phyloP scores from a whole-genome alignment of 352 stramenopile species.

The Phytophthora cactorum region DNA sequence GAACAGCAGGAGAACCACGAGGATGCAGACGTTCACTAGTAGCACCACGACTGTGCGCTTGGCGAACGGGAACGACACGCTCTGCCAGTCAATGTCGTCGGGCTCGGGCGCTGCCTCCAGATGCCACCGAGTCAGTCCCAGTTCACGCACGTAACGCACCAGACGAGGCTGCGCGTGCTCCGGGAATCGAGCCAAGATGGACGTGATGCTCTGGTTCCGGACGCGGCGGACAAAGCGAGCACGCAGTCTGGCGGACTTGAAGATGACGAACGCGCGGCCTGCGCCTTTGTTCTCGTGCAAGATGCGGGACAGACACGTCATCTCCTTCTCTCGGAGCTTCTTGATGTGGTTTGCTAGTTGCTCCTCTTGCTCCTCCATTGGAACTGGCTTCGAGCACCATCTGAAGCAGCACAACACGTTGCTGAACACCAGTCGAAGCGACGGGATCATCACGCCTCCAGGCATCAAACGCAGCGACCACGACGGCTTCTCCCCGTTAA shows the following conservation, averaged over 20 bases:
- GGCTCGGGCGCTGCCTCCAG: conserved; percentile 77
- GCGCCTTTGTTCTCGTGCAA: conserved; percentile 75
- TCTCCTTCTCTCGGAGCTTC: conserved; percentile 60
- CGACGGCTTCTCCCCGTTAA: conserved; percentile 50
- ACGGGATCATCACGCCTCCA: conserved; percentile 77
- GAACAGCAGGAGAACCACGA: conserved; percentile 79
- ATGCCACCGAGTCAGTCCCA: conserved; percentile 81
- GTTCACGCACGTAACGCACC: conserved; percentile 79
- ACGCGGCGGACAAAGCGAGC: conserved; percentile 81
- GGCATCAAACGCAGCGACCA: conserved; percentile 75
- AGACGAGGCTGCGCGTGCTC: conserved; percentile 64
- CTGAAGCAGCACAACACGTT: conserved; percentile 53
- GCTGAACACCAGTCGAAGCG: conserved; percentile 50
- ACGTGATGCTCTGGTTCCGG: conserved; percentile 76
- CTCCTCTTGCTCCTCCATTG: conserved; percentile 53
- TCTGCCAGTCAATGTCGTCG: conserved; percentile 89
- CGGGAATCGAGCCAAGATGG: conserved; percentile 74
- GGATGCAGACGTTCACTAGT: conserved; percentile 80
- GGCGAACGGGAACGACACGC: conserved; percentile 81
- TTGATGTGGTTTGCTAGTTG: conserved; percentile 54
- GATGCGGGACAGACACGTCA: conserved; percentile 58
- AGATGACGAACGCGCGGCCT: conserved; percentile 82
- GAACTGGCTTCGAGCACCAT: conserved; percentile 48
- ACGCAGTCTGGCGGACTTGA: conserved; percentile 74
- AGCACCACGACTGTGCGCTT: conserved; percentile 77